phyloP scores from a whole-genome alignment of 2,329 filamentous ascomycete species.

The Xylaria sp. region DNA sequence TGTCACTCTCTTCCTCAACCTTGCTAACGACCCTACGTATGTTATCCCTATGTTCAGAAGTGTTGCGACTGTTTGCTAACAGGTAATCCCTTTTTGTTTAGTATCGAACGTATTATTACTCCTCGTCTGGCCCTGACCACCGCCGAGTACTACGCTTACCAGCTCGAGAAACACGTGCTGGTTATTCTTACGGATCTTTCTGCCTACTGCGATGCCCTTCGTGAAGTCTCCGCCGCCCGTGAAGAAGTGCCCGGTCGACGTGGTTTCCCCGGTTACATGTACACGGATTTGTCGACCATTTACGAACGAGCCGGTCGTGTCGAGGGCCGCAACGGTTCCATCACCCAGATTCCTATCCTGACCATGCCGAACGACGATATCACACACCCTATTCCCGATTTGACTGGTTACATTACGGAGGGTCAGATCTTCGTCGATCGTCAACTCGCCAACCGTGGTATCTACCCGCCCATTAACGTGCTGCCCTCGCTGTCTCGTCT shows the following conservation, averaged over 20 bases:
- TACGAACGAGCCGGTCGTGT: constrained; percentile 99
- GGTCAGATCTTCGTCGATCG: constrained; percentile 98
- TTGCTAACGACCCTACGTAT: constrained; percentile 97
- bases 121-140: constrained; percentile 96
- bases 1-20: constrained; percentile 94
- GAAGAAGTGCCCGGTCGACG: constrained; percentile 98
- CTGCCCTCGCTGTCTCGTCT: constrained; percentile 95
- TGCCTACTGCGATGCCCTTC: constrained; percentile 96
- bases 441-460: constrained; percentile 88
- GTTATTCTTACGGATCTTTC: constrained; percentile 98
- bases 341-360: constrained; percentile 97
- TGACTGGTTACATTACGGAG: constrained; percentile 98
- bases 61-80: background rate
- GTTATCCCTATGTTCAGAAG: constrained; percentile 32
- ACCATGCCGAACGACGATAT: constrained; percentile 99
- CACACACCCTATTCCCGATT: constrained; percentile 95
- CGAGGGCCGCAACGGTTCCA: constrained; percentile 91
- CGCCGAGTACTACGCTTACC: constrained; percentile 99
- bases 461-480: constrained; percentile 99
- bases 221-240: constrained; percentile 94
- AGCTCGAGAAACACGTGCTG: constrained; percentile 98
- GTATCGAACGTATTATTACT: constrained; percentile 99
- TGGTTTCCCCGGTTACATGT: constrained; percentile 99
- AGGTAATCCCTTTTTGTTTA: constrained; percentile 32
- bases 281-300: constrained; percentile 99